Percentiles rank a stretch among this genome's conserved stretches.
phyloP scores from a whole-genome alignment of 495 filamentous ascomycete species.

The Tuber melanosporum region DNA sequence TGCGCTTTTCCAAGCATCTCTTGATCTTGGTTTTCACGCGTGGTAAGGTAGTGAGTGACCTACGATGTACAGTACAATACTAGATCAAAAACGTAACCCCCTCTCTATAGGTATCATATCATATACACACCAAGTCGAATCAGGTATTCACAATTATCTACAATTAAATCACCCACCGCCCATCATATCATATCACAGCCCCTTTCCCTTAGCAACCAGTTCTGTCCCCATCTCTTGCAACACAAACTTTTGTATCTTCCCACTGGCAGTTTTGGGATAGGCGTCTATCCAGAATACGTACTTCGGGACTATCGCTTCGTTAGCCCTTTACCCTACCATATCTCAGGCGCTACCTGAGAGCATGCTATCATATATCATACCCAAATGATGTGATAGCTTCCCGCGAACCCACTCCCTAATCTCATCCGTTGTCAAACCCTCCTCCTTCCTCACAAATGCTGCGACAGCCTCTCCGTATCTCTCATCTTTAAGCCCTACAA shows the following conservation, averaged over 20 bases:
- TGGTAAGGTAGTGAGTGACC: neutral
- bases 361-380: slow-evolving; percentile 53
- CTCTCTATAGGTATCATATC: neutral
- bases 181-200: neutral
- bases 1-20: neutral
- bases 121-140: neutral
- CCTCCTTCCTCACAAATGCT: slow-evolving; percentile 57
- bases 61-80: neutral
- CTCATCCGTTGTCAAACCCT: slow-evolving; percentile 47
- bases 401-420: slow-evolving; percentile 66
- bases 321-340: neutral
- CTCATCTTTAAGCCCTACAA: slow-evolving; percentile 78
- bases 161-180: neutral
- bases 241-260: slow-evolving; percentile 96
- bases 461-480: slow-evolving; percentile 80
- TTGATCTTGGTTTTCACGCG: neutral
- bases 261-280: slow-evolving; percentile 90
- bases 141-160: neutral
- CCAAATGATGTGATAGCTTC: slow-evolving; percentile 66
- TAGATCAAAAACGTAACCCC: neutral
- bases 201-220: slow-evolving; percentile 1
- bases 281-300: slow-evolving; percentile 76
- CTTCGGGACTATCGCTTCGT: slow-evolving; percentile 60
- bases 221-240: slow-evolving; percentile 58
- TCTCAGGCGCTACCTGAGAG: slow-evolving; percentile 5